These are phyloP conservation scores for Aspergillus niger DNA, from an alignment of 2,329 filamentous ascomycete species.

Conservation along the genomic window DNA sequence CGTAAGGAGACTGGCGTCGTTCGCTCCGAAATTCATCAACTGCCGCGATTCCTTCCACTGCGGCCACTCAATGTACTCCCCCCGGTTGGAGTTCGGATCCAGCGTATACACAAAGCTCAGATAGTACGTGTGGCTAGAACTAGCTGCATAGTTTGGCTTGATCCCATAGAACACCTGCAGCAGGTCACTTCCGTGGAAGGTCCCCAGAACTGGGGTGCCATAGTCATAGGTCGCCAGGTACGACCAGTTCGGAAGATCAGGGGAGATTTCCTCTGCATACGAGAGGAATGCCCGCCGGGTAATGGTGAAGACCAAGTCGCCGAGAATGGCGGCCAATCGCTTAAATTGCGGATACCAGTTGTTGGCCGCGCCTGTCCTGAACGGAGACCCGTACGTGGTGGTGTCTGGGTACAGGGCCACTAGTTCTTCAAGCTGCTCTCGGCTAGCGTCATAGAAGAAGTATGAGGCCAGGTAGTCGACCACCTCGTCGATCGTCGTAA, in stretches of 20 bases:
- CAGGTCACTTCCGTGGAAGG: conserved; percentile 72
- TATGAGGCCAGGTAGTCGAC: conserved; percentile 61
- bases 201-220: conserved; percentile 71
- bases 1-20: conserved; percentile 39
- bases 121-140: conserved; percentile 68
- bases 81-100: conserved; percentile 64
- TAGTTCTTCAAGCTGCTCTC: conserved; percentile 55
- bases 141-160: conserved; percentile 62
- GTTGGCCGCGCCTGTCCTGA: conserved; percentile 68
- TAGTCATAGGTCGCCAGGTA: conserved; percentile 74
- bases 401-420: conserved; percentile 65
- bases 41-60: conserved; percentile 54
- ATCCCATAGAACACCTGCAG: conserved; percentile 69
- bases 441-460: conserved; percentile 63
- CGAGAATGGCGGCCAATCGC: conserved; percentile 71
- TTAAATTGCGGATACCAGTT: conserved; percentile 77
- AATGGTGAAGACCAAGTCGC: conserved; percentile 74
- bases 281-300: conserved; percentile 66
- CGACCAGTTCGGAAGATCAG: conserved; percentile 68
- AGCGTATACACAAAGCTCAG: conserved; percentile 69
- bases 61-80: conserved; percentile 53
- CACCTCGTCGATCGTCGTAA: conserved; percentile 62
- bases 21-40: conserved; percentile 54
- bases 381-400: conserved; percentile 66
- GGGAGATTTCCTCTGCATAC: conserved; percentile 49